Conservation (phyloP, 2,329 filamentous ascomycete species). For the Colletotrichum endophyticum region DNA sequence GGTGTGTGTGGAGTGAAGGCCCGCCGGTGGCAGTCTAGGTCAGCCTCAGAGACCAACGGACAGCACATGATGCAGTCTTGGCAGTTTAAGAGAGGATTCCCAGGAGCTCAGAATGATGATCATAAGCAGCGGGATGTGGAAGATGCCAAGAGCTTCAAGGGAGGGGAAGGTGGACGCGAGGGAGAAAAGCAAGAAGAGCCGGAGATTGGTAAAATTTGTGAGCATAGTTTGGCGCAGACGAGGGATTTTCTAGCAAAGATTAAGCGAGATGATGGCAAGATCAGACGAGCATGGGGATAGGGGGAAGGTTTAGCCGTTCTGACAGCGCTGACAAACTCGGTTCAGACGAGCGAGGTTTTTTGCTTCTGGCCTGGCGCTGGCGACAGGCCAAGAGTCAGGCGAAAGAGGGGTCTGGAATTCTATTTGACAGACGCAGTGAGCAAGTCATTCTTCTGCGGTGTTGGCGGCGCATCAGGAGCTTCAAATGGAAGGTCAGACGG, state of each 20-base stretch:
- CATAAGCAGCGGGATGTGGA: neutral
- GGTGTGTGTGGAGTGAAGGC: conserved; percentile 7
- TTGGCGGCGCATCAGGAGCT: neutral
- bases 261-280: conserved; percentile 4
- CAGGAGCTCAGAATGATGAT: neutral
- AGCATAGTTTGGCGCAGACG: neutral
- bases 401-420: neutral
- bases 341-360: neutral
- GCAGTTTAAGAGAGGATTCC: conserved; percentile 1
- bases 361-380: neutral
- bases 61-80: conserved; percentile 17
- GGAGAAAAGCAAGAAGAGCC: neutral
- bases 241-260: conserved; percentile 16
- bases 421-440: neutral
- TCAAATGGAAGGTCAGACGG: conserved; percentile 4
- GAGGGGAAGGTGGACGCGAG: conserved; percentile 10
- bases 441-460: neutral
- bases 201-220: neutral
- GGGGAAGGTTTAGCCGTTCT: conserved; percentile 3
- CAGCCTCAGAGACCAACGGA: conserved; percentile 1
- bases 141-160: neutral
- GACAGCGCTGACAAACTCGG: neutral
- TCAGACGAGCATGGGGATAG: neutral
- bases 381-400: conserved; percentile 8
- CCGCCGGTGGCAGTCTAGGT: neutral